Evolutionary conservation across 2,329 filamentous ascomycete species (phyloP), one percentile per base, ranked within the genome.

Genomic region (Ophiostoma tasmaniense): DNA sequence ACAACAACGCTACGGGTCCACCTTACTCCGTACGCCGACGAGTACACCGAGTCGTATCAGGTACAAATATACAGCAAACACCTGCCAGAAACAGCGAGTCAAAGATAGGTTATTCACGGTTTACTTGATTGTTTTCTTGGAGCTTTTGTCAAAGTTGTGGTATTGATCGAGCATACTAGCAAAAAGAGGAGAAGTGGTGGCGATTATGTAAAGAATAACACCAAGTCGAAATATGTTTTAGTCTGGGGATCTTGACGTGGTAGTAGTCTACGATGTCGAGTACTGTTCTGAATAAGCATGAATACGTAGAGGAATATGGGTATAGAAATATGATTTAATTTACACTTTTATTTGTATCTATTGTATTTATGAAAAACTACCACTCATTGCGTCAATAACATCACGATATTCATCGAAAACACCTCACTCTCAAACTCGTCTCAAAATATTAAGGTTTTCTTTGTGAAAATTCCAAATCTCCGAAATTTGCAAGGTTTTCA

Each of bases 11-110:
- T 28, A 55, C 7, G n/a, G 50, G 4, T 11, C 59, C 59, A 62
- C 59, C 33, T 62, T 62, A 62, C 59, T 62, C 59, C 59, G 59
- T 30, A 55, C 50, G 59, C 59, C 59, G 59, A 62, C 25, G 10
- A 20, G 25, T 61, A 17, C 59, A 20, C 59, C 59, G 59, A 62
- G n/a, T 55, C n/a, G n/a, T 55, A 55, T 55, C n/a, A 25, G 22
- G 11, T 55, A 3, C 8, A 2, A 55, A 14, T 25, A 10, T 55
- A 55, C n/a, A 25, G n/a, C 1, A 55, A 25, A 55, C 50, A 55
- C 50, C 50, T 55, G 50, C 50, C 50, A 25, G 50, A 55, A 55
- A 25, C 6, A 55, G 50, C 50, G 50, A 55, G 25, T 11, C 50
- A 55, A 25, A 22, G 11, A 20, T 25, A 55, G 50, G 50, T n/a